Base-by-base conservation (phyloP, 306 rosid species). In the Pterocarpus macrocarpus region DNA sequence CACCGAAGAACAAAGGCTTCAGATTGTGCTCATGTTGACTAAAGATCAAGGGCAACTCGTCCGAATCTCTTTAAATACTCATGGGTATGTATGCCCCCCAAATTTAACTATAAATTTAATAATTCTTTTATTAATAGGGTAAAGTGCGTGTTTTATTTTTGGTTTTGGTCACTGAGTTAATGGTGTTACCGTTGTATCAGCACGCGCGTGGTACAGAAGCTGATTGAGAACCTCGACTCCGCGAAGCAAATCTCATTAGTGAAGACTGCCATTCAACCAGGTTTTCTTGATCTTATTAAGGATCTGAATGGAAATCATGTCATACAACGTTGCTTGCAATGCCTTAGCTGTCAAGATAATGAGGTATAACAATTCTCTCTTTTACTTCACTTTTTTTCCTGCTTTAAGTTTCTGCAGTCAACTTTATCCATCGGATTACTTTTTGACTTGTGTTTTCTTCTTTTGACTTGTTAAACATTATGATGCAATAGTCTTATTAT, bases 181-280 rank as follows among this genome's bases (percentile, higher is more conserved):
- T 59, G 4, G 43, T 77, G 5, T 43, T 64, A 22, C 15, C 13
- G 5, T 15, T 73, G 45, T 80, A 33, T 78, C 87, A 92, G 97
- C 79, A 88, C 97, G 12, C 90, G 94, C 8, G 97, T 87, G 78
- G 92, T 90, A 30, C 97, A 92, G 88, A 92, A 92, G 90, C 75
- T 92, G 89, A 86, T 92, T n/a, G 97, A 88, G 88, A 92, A 87
- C 16, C 76, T 87, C 53, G 70, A 57, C 16, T 56, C 73, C 38
- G 44, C 64, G 16, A 79, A 57, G 2, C 90, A 84, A 57, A 57
- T 85, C 45, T 82, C 87, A 10, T 44, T 85, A 43, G 71, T 92
- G 68, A 83, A 68, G 71, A 74, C 88, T 35, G 89, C 94, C 56
- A 90, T 90, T 72, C 88, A 82, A 78, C 89, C 88, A 10, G 92